A percentile compares a stretch with the other conserved stretches of the same genome.
Conservation (phyloP, 371 early-diverging fungal species). For the Lichtheimia ramosa region DNA sequence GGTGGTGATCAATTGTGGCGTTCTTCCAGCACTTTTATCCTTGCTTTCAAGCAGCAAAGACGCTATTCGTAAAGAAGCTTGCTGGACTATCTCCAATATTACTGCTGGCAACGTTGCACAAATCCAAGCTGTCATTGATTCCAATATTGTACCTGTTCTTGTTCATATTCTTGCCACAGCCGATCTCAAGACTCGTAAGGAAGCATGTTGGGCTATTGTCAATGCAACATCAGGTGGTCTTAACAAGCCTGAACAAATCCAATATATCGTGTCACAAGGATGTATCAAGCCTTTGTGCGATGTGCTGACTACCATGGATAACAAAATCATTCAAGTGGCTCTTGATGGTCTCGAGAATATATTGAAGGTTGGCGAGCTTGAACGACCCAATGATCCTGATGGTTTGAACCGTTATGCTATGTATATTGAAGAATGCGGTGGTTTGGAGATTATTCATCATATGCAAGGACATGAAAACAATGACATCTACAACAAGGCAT, state of each 20-base stretch:
- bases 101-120: slow-evolving; percentile 97
- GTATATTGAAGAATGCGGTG: slow-evolving; percentile 90
- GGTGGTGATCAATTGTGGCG: slow-evolving; percentile 90
- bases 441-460: slow-evolving; percentile 89
- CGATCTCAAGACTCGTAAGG: slow-evolving; percentile 98
- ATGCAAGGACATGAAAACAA: slow-evolving; percentile 90
- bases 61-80: slow-evolving; percentile 98
- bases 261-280: slow-evolving; percentile 88
- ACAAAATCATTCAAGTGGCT: slow-evolving; percentile 93
- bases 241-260: slow-evolving; percentile 87
- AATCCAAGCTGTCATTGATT: slow-evolving; percentile 94
- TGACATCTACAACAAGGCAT: slow-evolving; percentile 95
- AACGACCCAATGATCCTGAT: slow-evolving; percentile 35
- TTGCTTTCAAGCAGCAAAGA: slow-evolving; percentile 88
- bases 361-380: slow-evolving; percentile 92
- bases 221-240: slow-evolving; percentile 96
- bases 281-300: slow-evolving; percentile 95
- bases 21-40: slow-evolving; percentile 76
- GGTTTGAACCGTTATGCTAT: slow-evolving; percentile 87
- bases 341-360: slow-evolving; percentile 97
- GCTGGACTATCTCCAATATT: slow-evolving; percentile 99
- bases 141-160: slow-evolving; percentile 93
- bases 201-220: slow-evolving; percentile 99
- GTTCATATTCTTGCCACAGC: slow-evolving; percentile 84
- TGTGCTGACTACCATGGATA: slow-evolving; percentile 86